Percentiles rank a stretch among this genome's conserved stretches.
phyloP scores from a whole-genome alignment of 306 rosid genomes.

The Albizia julibrissin region DNA sequence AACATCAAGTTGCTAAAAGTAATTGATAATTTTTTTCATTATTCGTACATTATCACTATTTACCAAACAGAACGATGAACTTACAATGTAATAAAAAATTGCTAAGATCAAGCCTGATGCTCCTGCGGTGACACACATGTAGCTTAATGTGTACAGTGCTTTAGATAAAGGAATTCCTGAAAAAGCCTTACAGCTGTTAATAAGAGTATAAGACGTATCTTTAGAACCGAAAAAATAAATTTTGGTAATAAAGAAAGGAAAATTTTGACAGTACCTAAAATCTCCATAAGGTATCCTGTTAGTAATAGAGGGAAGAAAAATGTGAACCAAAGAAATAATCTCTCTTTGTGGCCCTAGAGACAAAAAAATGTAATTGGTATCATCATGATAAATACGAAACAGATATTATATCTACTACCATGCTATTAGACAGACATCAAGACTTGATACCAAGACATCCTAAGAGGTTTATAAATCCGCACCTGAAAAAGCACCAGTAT shows the following conservation, averaged over 20 bases:
- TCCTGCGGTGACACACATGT: slow-evolving; percentile 71
- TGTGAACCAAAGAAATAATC: slow-evolving; percentile 55
- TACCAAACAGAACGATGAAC: slow-evolving; percentile 30
- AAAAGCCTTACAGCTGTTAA: slow-evolving; percentile 33
- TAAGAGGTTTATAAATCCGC: slow-evolving; percentile 18
- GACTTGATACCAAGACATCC: slow-evolving; percentile 11
- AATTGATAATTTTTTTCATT: slow-evolving; percentile 1
- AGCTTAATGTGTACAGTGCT: slow-evolving; percentile 78
- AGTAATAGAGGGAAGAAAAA: slow-evolving; percentile 55
- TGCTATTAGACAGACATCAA: slow-evolving; percentile 13
- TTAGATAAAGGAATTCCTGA: slow-evolving; percentile 79
- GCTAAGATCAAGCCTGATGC: slow-evolving; percentile 72
- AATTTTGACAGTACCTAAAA: slow-evolving; percentile 53
- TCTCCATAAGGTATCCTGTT: slow-evolving; percentile 55
- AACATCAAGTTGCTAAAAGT: background rate
- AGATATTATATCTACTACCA: slow-evolving; percentile 21
- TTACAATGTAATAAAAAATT: slow-evolving; percentile 61
- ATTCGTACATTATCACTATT: background rate
- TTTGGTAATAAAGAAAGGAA: background rate
- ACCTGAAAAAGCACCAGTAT: slow-evolving; percentile 68
- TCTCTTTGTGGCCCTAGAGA: slow-evolving; percentile 61
- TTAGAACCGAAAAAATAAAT: slow-evolving; percentile 1
- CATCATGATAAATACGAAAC: slow-evolving; percentile 27
- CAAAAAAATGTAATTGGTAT: slow-evolving; percentile 24
- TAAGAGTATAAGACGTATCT: slow-evolving; percentile 20